A percentile compares a stretch with the other conserved stretches of the same genome.
These are phyloP conservation scores for Hortiboletus flavorubellus DNA, from an alignment of 768 basidiomycete species.

Conservation along the genomic window DNA sequence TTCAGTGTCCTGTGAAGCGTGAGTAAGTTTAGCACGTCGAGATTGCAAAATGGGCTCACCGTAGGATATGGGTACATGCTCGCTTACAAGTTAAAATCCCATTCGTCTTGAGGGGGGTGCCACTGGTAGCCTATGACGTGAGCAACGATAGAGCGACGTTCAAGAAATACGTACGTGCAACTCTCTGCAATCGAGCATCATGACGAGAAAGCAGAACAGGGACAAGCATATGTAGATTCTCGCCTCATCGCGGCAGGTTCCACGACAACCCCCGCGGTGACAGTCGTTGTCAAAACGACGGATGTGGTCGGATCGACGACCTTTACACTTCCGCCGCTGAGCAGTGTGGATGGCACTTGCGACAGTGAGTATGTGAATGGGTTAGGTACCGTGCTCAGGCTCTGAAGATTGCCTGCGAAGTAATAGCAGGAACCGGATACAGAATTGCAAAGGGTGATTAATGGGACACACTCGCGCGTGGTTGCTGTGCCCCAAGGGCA, in stretches of 20 bases:
- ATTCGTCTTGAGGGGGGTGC: slow-evolving; percentile 69
- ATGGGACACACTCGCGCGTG: too few relatives aligned
- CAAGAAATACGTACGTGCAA: slow-evolving; percentile 43
- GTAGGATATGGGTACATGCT: slow-evolving; percentile 12
- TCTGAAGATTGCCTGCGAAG: slow-evolving; percentile 29
- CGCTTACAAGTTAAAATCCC: slow-evolving; percentile 56
- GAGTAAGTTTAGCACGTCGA: neutral
- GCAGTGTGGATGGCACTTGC: slow-evolving; percentile 38
- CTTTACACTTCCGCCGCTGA: slow-evolving; percentile 54
- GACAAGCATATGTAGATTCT: neutral
- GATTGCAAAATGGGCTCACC: slow-evolving; percentile 3
- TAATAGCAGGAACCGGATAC: slow-evolving; percentile 35
- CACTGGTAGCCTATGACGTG: slow-evolving; percentile 42
- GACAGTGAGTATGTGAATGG: slow-evolving; percentile 53
- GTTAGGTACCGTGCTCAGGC: slow-evolving; percentile 39
- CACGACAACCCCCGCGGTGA: slow-evolving; percentile 55
- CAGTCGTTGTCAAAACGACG: slow-evolving; percentile 44
- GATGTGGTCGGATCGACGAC: slow-evolving; percentile 56
- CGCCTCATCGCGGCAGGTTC: slow-evolving; percentile 56
- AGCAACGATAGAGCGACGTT: neutral
- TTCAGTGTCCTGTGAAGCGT: slow-evolving; percentile 38
- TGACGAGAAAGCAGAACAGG: neutral
- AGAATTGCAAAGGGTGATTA: too few relatives aligned
- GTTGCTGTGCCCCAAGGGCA: too few relatives aligned
- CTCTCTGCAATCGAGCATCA: slow-evolving; percentile 36